These are phyloP conservation scores for Bisporella sp. DNA, from an alignment of 2,329 filamentous ascomycete genomes.

Conservation along the genomic window DNA sequence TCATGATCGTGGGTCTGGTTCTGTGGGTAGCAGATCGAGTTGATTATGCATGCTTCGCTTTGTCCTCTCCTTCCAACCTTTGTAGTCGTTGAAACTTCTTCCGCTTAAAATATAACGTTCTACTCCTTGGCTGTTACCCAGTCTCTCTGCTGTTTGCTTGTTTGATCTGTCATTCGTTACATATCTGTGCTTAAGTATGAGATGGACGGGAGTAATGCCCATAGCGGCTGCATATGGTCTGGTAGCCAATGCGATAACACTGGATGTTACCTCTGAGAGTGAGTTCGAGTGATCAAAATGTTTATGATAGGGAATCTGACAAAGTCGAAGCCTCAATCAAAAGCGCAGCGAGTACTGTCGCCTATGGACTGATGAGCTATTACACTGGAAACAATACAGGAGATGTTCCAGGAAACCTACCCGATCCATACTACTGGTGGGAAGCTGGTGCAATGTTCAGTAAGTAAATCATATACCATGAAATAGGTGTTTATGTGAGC, in stretches of 20 bases:
- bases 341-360: constrained; percentile 26
- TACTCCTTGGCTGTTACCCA: not conserved
- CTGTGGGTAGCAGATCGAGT: too few relatives aligned
- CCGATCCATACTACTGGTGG: constrained; percentile 21
- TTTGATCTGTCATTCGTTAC: not conserved
- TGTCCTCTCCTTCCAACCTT: too few relatives aligned
- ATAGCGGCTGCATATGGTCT: not conserved
- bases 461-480: too few relatives aligned
- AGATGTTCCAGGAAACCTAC: constrained; percentile 42
- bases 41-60: too few relatives aligned
- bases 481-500: too few relatives aligned
- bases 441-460: constrained; percentile 65
- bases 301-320: not conserved
- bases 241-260: constrained; percentile 7
- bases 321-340: constrained; percentile 24
- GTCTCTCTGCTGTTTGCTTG: not conserved
- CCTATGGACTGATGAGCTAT: constrained; percentile 43
- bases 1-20: too few relatives aligned
- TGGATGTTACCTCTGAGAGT: constrained; percentile 13
- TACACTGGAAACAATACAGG: constrained; percentile 44
- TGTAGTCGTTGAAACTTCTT: too few relatives aligned
- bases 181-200: not conserved
- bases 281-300: not conserved
- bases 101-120: too few relatives aligned
- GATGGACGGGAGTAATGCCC: not conserved